Base-by-base conservation (phyloP, 2,329 filamentous ascomycete genomes). In the Coleophoma eucalyptorum region DNA sequence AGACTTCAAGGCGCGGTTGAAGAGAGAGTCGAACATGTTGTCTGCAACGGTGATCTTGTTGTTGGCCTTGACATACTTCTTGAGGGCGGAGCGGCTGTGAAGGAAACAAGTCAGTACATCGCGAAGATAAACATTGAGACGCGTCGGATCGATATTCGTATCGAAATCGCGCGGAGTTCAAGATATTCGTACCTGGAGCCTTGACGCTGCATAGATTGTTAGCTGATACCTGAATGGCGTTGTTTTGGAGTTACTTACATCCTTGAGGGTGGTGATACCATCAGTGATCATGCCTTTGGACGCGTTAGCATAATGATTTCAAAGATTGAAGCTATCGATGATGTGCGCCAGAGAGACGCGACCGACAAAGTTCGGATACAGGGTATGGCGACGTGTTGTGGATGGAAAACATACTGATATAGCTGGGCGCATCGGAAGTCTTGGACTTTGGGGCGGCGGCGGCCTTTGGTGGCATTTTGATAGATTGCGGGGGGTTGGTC, bases 31-130 rank as follows among this genome's bases (percentile, higher is more conserved):
- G 69, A 89, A 88, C 51, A 76, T 74, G 50, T 72, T 69, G 55
- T 80, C 77, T 58, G 72, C 76, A 50, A 78, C 73, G 58, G 72
- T 74, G 62, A 85, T 74, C 65, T 80, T 80, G 76, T 88, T 87
- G 80, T 88, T 89, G 67, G 80, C 78, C 67, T 78, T 77, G 60
- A 89, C 82, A 69, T 89, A 89, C 70, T 89, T 89, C 79, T 88
- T 88, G 68, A 89, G 79, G 50, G 83, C 81, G 71, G 86, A 82
- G 66, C 86, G 86, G 61, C 68, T 70, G 50, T 44, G 32, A 5
- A 43, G 12, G 13, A 37, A 21, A 38, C 48, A 54, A 53, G 55
- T 55, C 53, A 63, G 57, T 52, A 42, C 46, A 10, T 18, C 32
- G 31, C 8, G 41, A n/a, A 34, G 43, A 19, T 48, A 34, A 53